Evolutionary conservation across 805 yeast species (phyloP), one percentile per base, ranked within the genome.

Genomic region (Clavispora phyllophila): DNA sequence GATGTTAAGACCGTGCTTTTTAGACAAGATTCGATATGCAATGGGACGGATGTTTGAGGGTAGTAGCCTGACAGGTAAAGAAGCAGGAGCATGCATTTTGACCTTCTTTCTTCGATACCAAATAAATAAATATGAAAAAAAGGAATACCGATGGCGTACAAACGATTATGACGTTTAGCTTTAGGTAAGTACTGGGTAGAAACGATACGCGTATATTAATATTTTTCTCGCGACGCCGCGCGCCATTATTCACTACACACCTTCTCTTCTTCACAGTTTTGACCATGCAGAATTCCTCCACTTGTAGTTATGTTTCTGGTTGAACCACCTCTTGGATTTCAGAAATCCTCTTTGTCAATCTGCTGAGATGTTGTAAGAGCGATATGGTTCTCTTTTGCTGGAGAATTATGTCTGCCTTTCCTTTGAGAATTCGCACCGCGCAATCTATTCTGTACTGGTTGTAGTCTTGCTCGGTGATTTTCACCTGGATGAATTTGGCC

Each of bases 1-100:
- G 49, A 93, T 77, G 60, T 89, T 89, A 23, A 93, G 74, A 0
- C 97, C 96, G 59, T 88, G 91, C 58, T 91, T 93, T 63, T 89
- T 91, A 4, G 98, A 87, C 8, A 93, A 63, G 1, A 91, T 78
- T 32, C 99, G 71, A 61, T 90, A 93, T 0, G 97, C 97, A 38
- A 91, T 66, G 1, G 99, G 99, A 36, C 99, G 76, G 35, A 93
- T 68, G 55, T 86, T 86, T 0, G 91, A 78, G 0, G 96, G 87
- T 41, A 81, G 85, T 2, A 91, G 77, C 44, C 75, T 74, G 2
- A 87, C 81, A 0, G 97, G 97, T 10, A 90, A 72, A 15, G 74
- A 42, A 18, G 54, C 47, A 3, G 55, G 55, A 6, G 49, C 46
- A n/a, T 41, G 15, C 47, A 40, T 44, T 39, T 34, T 25, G 25